Percentiles rank a stretch among this genome's conserved stretches.
These are phyloP conservation scores for Exophiala phaeomuriformis DNA, from an alignment of 2,329 filamentous ascomycete genomes.

Conservation along the genomic window DNA sequence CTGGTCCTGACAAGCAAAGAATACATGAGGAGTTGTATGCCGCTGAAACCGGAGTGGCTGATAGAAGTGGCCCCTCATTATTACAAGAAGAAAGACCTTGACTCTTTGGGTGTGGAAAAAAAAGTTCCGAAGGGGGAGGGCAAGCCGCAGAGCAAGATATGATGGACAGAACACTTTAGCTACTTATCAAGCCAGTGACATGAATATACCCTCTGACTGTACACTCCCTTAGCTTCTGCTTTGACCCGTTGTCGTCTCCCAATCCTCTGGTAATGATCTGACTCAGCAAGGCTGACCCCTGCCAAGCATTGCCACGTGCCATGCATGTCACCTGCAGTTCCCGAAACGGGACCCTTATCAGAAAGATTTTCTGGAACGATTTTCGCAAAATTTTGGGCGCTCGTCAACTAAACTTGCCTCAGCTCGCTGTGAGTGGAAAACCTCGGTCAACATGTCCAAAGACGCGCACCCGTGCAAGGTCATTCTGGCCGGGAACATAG, in stretches of 20 bases:
- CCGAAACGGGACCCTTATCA: neutral
- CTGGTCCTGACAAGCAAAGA: slow-evolving; percentile 80
- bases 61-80: slow-evolving; percentile 88
- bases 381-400: neutral
- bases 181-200: no score
- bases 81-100: slow-evolving; percentile 84
- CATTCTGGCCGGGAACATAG: slow-evolving; percentile 78
- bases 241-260: no score
- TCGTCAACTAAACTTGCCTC: neutral
- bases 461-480: slow-evolving; percentile 63
- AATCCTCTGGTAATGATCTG: neutral
- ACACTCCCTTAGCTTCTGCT: no score
- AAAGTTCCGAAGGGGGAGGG: slow-evolving; percentile 61
- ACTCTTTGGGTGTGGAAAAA: slow-evolving; percentile 66
- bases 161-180: neutral
- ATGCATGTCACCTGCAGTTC: neutral
- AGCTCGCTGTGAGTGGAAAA: no score
- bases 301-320: slow-evolving; percentile 1
- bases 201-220: no score
- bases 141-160: slow-evolving; percentile 28
- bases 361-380: neutral
- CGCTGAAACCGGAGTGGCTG: slow-evolving; percentile 76
- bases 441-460: no score
- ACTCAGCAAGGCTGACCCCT: neutral
- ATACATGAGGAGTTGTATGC: slow-evolving; percentile 84